These are phyloP conservation scores for Leishmania arabica DNA, from an alignment of 208 protist genomes.

Conservation along the genomic window DNA sequence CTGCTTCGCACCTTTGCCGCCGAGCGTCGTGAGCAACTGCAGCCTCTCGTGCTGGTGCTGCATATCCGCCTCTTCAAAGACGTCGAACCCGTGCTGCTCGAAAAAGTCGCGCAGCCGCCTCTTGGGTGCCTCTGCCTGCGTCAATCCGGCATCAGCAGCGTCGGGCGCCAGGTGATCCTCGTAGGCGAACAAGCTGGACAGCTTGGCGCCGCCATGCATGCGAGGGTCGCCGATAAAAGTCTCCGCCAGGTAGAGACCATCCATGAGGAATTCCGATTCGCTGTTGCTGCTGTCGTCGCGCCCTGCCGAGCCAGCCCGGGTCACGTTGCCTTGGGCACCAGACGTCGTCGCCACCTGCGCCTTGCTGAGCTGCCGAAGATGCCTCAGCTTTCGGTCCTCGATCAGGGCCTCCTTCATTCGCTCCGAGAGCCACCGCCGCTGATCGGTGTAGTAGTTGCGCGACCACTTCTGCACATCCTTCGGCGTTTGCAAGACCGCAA, in stretches of 20 bases:
- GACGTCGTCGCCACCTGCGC: neutral
- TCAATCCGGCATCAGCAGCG: conserved; percentile 10
- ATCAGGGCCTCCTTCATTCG: conserved; percentile 45
- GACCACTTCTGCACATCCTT: conserved; percentile 67
- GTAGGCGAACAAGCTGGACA: neutral
- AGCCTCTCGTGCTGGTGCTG: neutral
- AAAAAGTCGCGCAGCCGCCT: conserved; percentile 66
- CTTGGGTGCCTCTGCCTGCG: conserved; percentile 23
- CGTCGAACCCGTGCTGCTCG: conserved; percentile 57
- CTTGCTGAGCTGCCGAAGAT: conserved; percentile 9
- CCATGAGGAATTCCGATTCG: conserved; percentile 18
- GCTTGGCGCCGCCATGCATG: neutral
- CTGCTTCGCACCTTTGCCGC: neutral
- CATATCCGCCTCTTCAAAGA: conserved; percentile 38
- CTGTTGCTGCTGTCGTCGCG: conserved; percentile 29
- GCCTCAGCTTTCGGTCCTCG: conserved; percentile 47
- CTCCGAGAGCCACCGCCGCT: conserved; percentile 61
- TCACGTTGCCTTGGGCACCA: neutral
- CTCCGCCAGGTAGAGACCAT: conserved; percentile 8
- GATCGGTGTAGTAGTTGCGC: conserved; percentile 61
- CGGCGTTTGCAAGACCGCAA: conserved; percentile 58
- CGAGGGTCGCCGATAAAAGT: neutral
- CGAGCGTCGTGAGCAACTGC: neutral
- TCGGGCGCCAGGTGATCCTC: conserved; percentile 17
- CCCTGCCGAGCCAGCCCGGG: neutral